Evolutionary conservation across 1,284 basidiomycete species (phyloP), one percentile per base, ranked within the genome.

Genomic region (Laetiporus sulphureus): DNA sequence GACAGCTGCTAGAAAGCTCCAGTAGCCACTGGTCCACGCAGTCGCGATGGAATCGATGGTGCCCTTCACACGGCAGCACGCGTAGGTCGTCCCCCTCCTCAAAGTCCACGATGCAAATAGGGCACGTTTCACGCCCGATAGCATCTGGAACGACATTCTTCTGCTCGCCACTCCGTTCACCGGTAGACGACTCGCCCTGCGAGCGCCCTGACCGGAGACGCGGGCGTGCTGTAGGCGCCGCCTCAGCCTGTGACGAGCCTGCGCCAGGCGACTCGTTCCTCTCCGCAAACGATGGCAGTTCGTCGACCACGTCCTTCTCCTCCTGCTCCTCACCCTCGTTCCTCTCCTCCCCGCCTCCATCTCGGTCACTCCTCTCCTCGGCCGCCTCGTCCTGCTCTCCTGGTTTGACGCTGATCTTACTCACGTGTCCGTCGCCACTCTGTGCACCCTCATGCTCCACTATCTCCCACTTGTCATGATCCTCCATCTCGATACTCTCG

Each of bases 71-170:
- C 1, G 92, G 92, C 42, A 96, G 65, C 25, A 94, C 75, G 23
- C 92, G 79, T 13, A 95, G 64, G 59, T 94, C 88, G 57, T 96
- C 92, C 4, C 91, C 92, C 48, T 89, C 84, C 61, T 93, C 87
- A 56, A 96, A 96, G 54, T 94, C 91, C 30, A 90, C 71, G 46
- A 95, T 84, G 59, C 93, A 96, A 49, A 96, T 96, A 5, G 93
- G 91, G 64, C 92, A 96, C 19, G 85, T 91, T 60, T 91, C 86
- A 30, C 77, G 75, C 11, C 83, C 86, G 31, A 89, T 86, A 11
- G 74, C 71, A 35, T 72, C 77, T 1, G 80, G 81, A 40, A 77
- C 68, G 12, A 75, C 62, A 27, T 73, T 67, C 40, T 65, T 62
- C 22, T 53, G 56, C 35, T 31, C 24, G 42, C 5, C 30, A 33